Evolutionary conservation across 2,329 filamentous ascomycete genomes (phyloP).

Genomic region (Colletotrichum musae): DNA sequence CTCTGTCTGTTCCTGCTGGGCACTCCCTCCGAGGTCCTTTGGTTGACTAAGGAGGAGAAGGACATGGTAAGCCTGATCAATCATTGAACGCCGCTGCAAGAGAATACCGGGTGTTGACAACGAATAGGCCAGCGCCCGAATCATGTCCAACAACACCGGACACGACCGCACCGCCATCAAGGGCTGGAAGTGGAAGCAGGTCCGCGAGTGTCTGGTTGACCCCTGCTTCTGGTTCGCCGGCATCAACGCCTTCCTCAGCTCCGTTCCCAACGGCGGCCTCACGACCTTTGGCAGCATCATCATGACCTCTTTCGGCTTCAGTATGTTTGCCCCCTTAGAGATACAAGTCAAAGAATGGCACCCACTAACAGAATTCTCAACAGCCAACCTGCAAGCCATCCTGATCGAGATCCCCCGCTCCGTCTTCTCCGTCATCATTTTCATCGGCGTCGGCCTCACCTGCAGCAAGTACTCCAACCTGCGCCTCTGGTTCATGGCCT

Average conservation of each 20-base stretch:
- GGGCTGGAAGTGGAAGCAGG: constrained; percentile 56
- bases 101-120: not conserved
- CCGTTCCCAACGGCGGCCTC: constrained; percentile 54
- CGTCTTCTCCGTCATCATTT: constrained; percentile 52
- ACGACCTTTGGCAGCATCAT: constrained; percentile 54
- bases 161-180: constrained; percentile 54
- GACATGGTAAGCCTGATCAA: constrained; percentile 45
- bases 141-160: constrained; percentile 54
- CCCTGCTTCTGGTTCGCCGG: constrained; percentile 56
- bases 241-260: constrained; percentile 53
- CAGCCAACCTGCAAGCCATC: constrained; percentile 54
- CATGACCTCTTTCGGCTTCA: constrained; percentile 53
- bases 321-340: constrained; percentile 38
- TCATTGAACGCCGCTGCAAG: not conserved
- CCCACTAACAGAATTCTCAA: not conserved
- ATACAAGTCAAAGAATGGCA: accelerated
- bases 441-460: constrained; percentile 51
- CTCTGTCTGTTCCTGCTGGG: constrained; percentile 53
- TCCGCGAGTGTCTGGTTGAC: constrained; percentile 51
- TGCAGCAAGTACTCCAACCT: constrained; percentile 52
- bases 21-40: constrained; percentile 55
- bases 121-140: constrained; percentile 48
- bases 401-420: constrained; percentile 53
- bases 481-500: constrained; percentile 56
- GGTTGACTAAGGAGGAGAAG: constrained; percentile 53